Evolutionary conservation across 1,284 basidiomycete genomes (phyloP), one percentile per base, ranked within the genome.

Genomic region (Taiwanofungus camphoratus): DNA sequence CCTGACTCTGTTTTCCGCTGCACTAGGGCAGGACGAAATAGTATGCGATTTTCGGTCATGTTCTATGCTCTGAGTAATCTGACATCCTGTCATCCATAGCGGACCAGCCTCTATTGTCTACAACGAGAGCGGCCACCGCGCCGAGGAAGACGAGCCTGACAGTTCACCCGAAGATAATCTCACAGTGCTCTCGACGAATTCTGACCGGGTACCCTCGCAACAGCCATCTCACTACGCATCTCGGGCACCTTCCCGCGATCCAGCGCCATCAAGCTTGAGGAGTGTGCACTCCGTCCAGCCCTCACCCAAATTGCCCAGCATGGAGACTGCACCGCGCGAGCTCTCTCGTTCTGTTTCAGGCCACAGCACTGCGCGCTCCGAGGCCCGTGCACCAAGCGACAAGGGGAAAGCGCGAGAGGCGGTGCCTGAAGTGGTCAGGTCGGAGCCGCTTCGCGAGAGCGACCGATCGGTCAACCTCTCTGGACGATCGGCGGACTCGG

Each of bases 21-120:
- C 24, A 23, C 21, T 31, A 83, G 80, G 79, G 79, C 16, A 70
- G 66, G 48, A 75, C 70, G 13, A 78, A 72, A 62, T 83, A 84
- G 82, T 84, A 58, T 61, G 78, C 65, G 5, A 35, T 5, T 9
- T 41, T 36, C 21, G n/a, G 20, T 20, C 7, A 4, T 43, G 42
- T 21, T 15, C 34, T 27, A 13, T 20, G 31, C n/a, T n/a, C n/a
- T n/a, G n/a, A n/a, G n/a, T n/a, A n/a, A n/a, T n/a, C 36, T 23
- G 5, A 51, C 16, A 37, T 45, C 36, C 30, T 16, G 8, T 40
- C 41, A 22, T 7, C 16, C 9, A 15, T 48, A 87, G 83, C 49
- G 84, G 84, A 12, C 84, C 84, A 4, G 85, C 85, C 1, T 78
- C 80, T 3, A 87, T 87, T 46, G 76, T 87, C 6, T 87, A 85